These are phyloP conservation scores for Mucuna pruriens DNA, from an alignment of 306 rosid genomes.

Conservation along the genomic window DNA sequence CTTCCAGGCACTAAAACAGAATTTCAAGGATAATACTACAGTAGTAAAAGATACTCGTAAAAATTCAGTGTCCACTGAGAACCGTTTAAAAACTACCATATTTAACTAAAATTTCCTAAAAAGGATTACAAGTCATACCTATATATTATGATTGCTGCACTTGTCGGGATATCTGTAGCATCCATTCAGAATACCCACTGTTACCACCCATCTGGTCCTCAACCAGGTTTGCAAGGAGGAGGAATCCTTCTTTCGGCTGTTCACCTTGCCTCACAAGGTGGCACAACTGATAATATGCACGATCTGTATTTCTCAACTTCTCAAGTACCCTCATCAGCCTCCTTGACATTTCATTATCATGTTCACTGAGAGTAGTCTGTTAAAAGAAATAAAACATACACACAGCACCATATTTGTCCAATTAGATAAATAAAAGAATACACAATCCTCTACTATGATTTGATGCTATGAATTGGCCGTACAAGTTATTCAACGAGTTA, in stretches of 20 bases:
- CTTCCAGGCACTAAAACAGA: slow-evolving; percentile 6
- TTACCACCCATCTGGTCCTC: slow-evolving; percentile 92
- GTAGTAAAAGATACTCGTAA: slow-evolving; percentile 12
- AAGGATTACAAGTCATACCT: slow-evolving; percentile 49
- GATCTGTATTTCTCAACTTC: slow-evolving; percentile 70
- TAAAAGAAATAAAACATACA: slow-evolving; percentile 37
- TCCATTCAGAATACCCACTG: slow-evolving; percentile 88
- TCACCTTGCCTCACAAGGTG: slow-evolving; percentile 98
- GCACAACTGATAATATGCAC: slow-evolving; percentile 66
- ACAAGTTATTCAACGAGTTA: not conserved
- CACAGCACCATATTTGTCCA: slow-evolving; percentile 16
- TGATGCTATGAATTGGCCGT: slow-evolving; percentile 32
- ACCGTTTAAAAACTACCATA: not conserved
- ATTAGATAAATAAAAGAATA: slow-evolving; percentile 10
- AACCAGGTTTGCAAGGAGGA: slow-evolving; percentile 80
- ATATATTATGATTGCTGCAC: slow-evolving; percentile 76
- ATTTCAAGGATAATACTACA: not conserved
- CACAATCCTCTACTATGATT: not conserved
- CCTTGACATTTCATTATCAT: slow-evolving; percentile 83
- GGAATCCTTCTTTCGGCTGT: slow-evolving; percentile 93
- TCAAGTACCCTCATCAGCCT: slow-evolving; percentile 66
- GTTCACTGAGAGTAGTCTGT: slow-evolving; percentile 69
- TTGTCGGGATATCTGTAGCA: slow-evolving; percentile 86
- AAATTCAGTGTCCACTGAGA: not conserved
- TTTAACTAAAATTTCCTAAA: not conserved